Evolutionary conservation across 2,329 filamentous ascomycete genomes (phyloP), one percentile per base, ranked within the genome.

Genomic region (Trichophyton equinum): DNA sequence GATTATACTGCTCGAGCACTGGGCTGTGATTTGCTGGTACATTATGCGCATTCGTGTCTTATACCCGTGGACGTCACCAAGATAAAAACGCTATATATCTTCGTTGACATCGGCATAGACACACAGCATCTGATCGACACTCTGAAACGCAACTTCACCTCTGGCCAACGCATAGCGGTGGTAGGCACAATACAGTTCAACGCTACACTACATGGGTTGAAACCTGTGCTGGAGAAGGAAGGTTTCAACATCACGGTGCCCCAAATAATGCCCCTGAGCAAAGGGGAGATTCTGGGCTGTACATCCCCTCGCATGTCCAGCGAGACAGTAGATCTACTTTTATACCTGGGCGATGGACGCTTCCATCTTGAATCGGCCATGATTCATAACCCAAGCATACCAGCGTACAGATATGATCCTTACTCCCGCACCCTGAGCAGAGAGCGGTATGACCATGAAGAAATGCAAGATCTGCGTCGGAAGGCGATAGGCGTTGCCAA

Each of bases 121-220:
- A 89, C 89, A 0, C 78, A 84, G 11, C 94, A 99, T 73, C 81
- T 99, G 15, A 76, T 96, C 58, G 87, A 88, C 7, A 94, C 91
- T 0, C 80, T 99, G 55, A 87, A 91, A 70, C 85, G 90, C 64
- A 99, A 96, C 71, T 96, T 97, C 72, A 80, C 85, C 1, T 76
- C 86, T 0, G 88, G 89, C 1, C 95, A 94, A 75, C 92, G 87
- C 0, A 85, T 99, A 62, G 94, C 94, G 4, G 82, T 96, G 67
- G 92, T 99, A 15, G 92, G 94, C 56, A 99, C 94, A 0, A 99
- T 99, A 67, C 94, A 99, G 73, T 99, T 99, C 81, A 99, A 99
- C 75, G 89, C 91, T 40, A 96, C 94, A 0, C 86, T 99, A 36
- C 94, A 99, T 74, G 89, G 89, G 15, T 84, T 95, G 13, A 85